A percentile compares a stretch with the other conserved stretches of the same genome.
These are phyloP conservation scores for Metschnikowia rubicola DNA, from an alignment of 805 yeast genomes.

Conservation along the genomic window DNA sequence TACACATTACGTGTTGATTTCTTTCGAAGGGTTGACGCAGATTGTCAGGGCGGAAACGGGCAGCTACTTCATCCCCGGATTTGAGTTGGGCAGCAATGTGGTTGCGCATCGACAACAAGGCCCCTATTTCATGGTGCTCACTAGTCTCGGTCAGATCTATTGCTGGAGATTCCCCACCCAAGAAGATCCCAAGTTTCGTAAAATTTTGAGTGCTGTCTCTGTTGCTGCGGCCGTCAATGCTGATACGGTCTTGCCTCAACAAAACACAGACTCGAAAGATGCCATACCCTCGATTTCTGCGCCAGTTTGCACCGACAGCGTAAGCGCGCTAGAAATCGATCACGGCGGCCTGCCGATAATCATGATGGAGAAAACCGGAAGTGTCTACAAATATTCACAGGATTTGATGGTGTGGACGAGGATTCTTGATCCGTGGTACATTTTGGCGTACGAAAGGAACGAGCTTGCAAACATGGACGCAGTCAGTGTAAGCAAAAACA, in stretches of 20 bases:
- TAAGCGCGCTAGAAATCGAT: slow-evolving; percentile 29
- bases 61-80: slow-evolving; percentile 40
- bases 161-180: slow-evolving; percentile 44
- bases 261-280: neutral
- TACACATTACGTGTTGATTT: slow-evolving; percentile 49
- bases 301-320: slow-evolving; percentile 4
- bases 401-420: slow-evolving; percentile 47
- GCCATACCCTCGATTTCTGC: neutral
- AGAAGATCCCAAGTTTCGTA: slow-evolving; percentile 19
- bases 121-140: slow-evolving; percentile 40
- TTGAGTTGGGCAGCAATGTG: slow-evolving; percentile 51
- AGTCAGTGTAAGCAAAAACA: neutral
- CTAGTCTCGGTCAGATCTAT: slow-evolving; percentile 49
- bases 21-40: slow-evolving; percentile 56
- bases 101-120: slow-evolving; percentile 34
- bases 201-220: slow-evolving; percentile 42
- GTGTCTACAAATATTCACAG: slow-evolving; percentile 41
- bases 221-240: slow-evolving; percentile 51
- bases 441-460: slow-evolving; percentile 11
- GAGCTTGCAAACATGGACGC: neutral
- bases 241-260: slow-evolving; percentile 15
- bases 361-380: slow-evolving; percentile 29
- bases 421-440: slow-evolving; percentile 45
- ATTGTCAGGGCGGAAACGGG: slow-evolving; percentile 45
- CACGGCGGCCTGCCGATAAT: slow-evolving; percentile 43